Base-by-base conservation (phyloP, 495 filamentous ascomycete genomes). In the Entonaema liquescens region DNA sequence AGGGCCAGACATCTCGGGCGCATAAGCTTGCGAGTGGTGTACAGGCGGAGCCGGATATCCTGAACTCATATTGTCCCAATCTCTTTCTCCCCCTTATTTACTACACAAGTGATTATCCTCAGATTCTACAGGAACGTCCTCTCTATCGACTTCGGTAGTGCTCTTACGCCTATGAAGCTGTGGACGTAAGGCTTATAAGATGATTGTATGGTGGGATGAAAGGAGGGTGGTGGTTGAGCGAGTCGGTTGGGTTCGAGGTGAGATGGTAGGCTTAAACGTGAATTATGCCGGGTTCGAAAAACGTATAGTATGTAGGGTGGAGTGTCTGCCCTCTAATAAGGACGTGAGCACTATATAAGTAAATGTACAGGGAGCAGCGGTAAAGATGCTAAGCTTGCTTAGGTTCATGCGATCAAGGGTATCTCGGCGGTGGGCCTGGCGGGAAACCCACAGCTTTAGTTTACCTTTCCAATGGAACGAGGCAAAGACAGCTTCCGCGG, bases 31-130 rank as follows among this genome's bases (percentile, higher is more conserved):
- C 31, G 71, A 66, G 61, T 77, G 75, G 49, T 77, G 74, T 29
- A 74, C 65, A 66, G 75, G 73, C 67, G 75, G 73, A 59, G 75
- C 75, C 55, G 75, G 73, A 25, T 77, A 77, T 65, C 75, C 75
- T 71, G 75, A 77, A 74, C 72, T 74, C 75, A 77, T 77, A 15
- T 58, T 72, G 70, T 7, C 60, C 54, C 38, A 13, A 26, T 65
- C 73, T 69, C 25, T 59, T 55, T 36, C 61, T 42, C 55, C 65
- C 70, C 29, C 59, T 62, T 35, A 72, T 17, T 28, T 72, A 26
- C 25, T 64, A 35, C 38, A 9, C 54, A 68, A 61, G 25, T 47
- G 42, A 23, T 36, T 38, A 31, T 29, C 49, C 31, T 60, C 36
- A 12, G 31, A 31, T 33, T 55, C 59, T 59, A 52, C 29, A 49